Evolutionary conservation across 441 rosid genomes (phyloP).

Genomic region (Manihot esculenta): DNA sequence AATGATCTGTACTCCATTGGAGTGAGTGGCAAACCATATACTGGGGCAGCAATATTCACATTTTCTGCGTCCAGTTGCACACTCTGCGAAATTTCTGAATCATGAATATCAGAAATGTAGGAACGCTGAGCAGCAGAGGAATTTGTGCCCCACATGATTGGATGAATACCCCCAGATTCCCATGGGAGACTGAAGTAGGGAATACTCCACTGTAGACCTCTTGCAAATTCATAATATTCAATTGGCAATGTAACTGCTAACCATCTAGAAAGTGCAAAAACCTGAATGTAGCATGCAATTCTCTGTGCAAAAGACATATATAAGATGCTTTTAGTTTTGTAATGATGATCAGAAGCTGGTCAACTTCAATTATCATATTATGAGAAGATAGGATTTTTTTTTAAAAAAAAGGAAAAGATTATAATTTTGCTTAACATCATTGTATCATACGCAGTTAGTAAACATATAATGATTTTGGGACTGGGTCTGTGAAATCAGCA

Average conservation of each 20-base stretch:
- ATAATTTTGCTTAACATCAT: too few species aligned
- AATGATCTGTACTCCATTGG: constrained; percentile 64
- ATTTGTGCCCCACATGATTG: constrained; percentile 58
- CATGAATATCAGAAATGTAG: constrained; percentile 32
- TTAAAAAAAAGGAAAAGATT: background rate
- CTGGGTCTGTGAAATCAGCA: background rate
- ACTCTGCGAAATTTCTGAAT: constrained; percentile 23
- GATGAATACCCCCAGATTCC: constrained; percentile 61
- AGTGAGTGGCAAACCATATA: constrained; percentile 70
- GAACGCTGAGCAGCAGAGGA: constrained; percentile 46
- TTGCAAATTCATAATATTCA: constrained; percentile 70
- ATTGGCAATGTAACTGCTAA: constrained; percentile 64
- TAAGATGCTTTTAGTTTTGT: constrained; percentile 4
- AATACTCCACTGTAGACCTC: constrained; percentile 81
- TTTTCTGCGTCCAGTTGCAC: constrained; percentile 29
- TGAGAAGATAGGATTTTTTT: background rate
- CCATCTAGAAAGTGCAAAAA: constrained; percentile 90
- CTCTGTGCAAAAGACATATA: constrained; percentile 49
- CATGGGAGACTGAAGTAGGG: constrained; percentile 92
- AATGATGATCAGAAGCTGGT: background rate
- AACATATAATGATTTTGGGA: too few species aligned
- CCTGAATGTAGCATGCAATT: constrained; percentile 82
- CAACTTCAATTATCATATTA: background rate
- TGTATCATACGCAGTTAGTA: too few species aligned
- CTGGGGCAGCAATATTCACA: constrained; percentile 37